These are phyloP conservation scores for Cucurbita ficifolia DNA, from an alignment of 306 rosid species.

Conservation along the genomic window DNA sequence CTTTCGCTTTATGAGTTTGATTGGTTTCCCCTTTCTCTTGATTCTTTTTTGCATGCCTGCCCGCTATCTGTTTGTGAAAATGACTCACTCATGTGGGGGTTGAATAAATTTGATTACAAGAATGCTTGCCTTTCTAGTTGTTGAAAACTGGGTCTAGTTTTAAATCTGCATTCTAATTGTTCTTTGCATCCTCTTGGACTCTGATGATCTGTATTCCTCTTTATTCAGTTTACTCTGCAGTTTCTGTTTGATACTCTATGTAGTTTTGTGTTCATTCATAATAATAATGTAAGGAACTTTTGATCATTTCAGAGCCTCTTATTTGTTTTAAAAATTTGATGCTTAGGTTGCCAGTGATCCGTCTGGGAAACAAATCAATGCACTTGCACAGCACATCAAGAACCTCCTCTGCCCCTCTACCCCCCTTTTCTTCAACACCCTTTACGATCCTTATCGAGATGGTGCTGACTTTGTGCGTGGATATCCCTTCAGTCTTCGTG, in stretches of 20 bases:
- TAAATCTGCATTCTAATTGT: neutral
- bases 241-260: neutral
- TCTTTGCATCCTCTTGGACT: neutral
- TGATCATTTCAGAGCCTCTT: neutral
- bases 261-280: neutral
- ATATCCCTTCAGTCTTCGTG: slow-evolving; percentile 83
- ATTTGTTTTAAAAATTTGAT: neutral
- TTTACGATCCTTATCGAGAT: slow-evolving; percentile 53
- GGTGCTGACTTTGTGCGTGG: slow-evolving; percentile 89
- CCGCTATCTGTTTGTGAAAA: neutral
- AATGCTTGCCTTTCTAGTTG: neutral
- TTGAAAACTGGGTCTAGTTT: neutral
- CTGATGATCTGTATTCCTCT: neutral
- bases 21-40: neutral
- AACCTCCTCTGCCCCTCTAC: slow-evolving; percentile 44
- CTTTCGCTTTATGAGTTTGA: neutral
- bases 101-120: neutral
- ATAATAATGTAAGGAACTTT: neutral
- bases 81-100: too few species aligned
- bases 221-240: neutral
- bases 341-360: slow-evolving; percentile 40
- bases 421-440: slow-evolving; percentile 43
- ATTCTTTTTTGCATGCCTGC: neutral
- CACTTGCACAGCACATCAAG: slow-evolving; percentile 47
- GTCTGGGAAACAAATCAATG: slow-evolving; percentile 28